A percentile compares a stretch with the other conserved stretches of the same genome.
These are phyloP conservation scores for Prunus padus DNA, from an alignment of 306 rosid species.

Conservation along the genomic window DNA sequence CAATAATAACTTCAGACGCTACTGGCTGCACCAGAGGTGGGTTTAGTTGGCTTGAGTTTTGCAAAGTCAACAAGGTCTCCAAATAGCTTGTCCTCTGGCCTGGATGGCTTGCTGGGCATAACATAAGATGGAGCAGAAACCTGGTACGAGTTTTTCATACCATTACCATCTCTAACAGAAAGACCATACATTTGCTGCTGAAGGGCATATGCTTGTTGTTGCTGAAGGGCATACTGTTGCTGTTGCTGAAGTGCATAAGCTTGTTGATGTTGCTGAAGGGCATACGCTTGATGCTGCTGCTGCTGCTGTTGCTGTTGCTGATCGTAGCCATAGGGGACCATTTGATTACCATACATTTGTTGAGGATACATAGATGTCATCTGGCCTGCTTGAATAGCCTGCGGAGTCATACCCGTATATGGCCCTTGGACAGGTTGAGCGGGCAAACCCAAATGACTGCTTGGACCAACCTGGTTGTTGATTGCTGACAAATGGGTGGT, in stretches of 20 bases:
- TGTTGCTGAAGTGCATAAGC: conserved; percentile 10
- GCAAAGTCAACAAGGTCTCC: conserved; percentile 96
- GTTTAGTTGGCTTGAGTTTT: conserved; percentile 68
- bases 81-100: conserved; percentile 89
- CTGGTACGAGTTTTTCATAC: conserved; percentile 59
- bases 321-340: conserved; percentile 64
- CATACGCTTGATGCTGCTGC: not conserved
- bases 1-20: conserved; percentile 39
- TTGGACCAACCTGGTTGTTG: conserved; percentile 55
- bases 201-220: conserved; percentile 43
- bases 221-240: conserved; percentile 53
- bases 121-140: conserved; percentile 60
- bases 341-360: conserved; percentile 78
- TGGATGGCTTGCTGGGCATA: conserved; percentile 67
- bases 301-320: conserved; percentile 50
- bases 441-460: conserved; percentile 55
- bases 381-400: conserved; percentile 50
- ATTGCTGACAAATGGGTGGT: conserved; percentile 50
- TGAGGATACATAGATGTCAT: conserved; percentile 61
- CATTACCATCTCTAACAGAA: conserved; percentile 57
- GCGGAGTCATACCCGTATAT: conserved; percentile 62
- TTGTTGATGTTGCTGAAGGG: conserved; percentile 15
- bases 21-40: conserved; percentile 59
- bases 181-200: conserved; percentile 86
- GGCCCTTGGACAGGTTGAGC: conserved; percentile 30